Conservation (phyloP, 2,329 filamentous ascomycete species). For the Exophiala sp. region DNA sequence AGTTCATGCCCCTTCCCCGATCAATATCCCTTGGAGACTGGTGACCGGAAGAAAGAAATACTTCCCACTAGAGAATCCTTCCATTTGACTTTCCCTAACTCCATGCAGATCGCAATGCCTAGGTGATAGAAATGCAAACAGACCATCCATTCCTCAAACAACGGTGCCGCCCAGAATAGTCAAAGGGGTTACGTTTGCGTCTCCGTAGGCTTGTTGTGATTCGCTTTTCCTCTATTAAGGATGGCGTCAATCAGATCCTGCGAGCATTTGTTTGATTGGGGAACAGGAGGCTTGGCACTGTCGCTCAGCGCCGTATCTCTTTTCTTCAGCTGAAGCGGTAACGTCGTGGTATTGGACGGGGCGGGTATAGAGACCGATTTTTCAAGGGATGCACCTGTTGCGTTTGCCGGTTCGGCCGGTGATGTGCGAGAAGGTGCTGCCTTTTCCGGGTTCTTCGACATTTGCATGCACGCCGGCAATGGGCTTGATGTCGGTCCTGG, state of each 20-base stretch:
- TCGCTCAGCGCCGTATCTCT: not conserved
- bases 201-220: not conserved
- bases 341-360: not conserved
- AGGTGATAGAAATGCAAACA: too few relatives aligned
- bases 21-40: too few relatives aligned
- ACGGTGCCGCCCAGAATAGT: too few relatives aligned
- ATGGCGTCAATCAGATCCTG: slow-evolving; percentile 21
- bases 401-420: not conserved
- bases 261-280: slow-evolving; percentile 13
- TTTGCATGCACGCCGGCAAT: not conserved
- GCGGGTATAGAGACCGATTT: slow-evolving; percentile 1
- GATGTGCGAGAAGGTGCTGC: slow-evolving; percentile 6
- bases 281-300: not conserved
- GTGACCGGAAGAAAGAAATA: too few relatives aligned
- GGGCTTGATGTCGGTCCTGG: slow-evolving; percentile 12
- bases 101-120: too few relatives aligned
- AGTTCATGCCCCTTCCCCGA: too few relatives aligned
- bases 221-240: slow-evolving; percentile 13
- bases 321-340: not conserved
- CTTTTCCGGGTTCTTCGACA: slow-evolving; percentile 5
- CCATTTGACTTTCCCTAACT: too few relatives aligned
- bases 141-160: too few relatives aligned
- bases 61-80: too few relatives aligned
- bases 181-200: not conserved
- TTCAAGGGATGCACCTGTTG: slow-evolving; percentile 2